Percentiles rank a stretch among this genome's conserved stretches.
phyloP scores from a whole-genome alignment of 129 eudicot genomes.

The Centaurea solstitialis region DNA sequence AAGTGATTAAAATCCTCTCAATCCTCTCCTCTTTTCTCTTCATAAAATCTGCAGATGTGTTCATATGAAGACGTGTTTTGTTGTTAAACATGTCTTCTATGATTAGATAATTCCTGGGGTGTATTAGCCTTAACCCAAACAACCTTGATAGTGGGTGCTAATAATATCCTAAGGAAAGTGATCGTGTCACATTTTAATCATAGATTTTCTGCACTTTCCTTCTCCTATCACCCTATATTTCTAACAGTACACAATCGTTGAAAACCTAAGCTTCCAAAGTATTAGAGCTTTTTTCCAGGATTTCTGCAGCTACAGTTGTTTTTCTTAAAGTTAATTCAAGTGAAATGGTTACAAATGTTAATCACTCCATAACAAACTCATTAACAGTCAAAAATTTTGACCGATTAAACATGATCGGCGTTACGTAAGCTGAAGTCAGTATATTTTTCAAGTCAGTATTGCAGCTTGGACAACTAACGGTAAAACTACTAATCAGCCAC shows the following conservation, averaged over 20 bases:
- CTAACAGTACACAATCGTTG: background rate
- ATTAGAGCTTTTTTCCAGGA: background rate
- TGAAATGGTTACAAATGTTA: background rate
- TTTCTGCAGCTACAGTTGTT: background rate
- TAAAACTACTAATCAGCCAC: background rate
- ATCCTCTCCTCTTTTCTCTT: too few species aligned
- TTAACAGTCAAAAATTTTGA: background rate
- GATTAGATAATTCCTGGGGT: too few species aligned
- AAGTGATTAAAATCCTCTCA: too few species aligned
- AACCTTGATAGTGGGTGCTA: too few species aligned
- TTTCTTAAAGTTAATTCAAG: background rate
- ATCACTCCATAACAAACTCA: background rate
- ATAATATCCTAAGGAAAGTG: too few species aligned
- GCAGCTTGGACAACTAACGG: background rate
- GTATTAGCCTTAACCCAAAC: too few species aligned
- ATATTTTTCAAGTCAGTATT: background rate
- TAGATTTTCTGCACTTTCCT: too few species aligned
- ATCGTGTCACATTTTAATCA: too few species aligned
- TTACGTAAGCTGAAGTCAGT: background rate
- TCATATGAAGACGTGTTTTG: too few species aligned
- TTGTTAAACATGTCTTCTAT: too few species aligned
- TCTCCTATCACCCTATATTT: too few species aligned
- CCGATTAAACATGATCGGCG: background rate
- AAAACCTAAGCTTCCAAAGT: background rate
- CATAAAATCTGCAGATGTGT: too few species aligned